Evolutionary conservation across 495 filamentous ascomycete species (phyloP).

Genomic region (Penicillium soppii): DNA sequence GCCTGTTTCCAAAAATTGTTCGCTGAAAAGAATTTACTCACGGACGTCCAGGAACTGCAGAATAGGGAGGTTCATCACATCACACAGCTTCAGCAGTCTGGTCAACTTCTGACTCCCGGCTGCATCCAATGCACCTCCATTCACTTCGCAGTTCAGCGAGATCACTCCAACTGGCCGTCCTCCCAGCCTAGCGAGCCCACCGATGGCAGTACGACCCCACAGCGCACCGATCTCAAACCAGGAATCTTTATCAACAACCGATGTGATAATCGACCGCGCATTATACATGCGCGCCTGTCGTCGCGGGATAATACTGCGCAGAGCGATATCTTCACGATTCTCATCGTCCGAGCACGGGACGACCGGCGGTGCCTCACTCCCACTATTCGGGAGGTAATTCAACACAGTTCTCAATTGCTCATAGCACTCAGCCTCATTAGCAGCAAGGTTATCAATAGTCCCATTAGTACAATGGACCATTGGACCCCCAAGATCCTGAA

Average conservation of each 20-base stretch:
- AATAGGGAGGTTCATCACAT: conserved; percentile 63
- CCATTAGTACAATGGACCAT: conserved; percentile 63
- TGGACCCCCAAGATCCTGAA: conserved; percentile 55
- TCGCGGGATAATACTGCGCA: conserved; percentile 58
- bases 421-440: conserved; percentile 58
- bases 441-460: conserved; percentile 63
- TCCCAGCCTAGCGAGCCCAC: conserved; percentile 54
- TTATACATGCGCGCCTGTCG: conserved; percentile 61
- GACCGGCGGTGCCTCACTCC: conserved; percentile 51
- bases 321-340: conserved; percentile 43
- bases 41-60: conserved; percentile 62
- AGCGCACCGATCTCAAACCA: conserved; percentile 64
- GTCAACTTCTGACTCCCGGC: conserved; percentile 59
- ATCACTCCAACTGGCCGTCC: conserved; percentile 58
- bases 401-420: conserved; percentile 58
- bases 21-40: conserved; percentile 21
- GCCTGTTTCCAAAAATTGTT: neutral
- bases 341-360: conserved; percentile 46
- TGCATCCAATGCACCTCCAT: conserved; percentile 60
- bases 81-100: conserved; percentile 57
- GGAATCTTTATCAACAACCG: conserved; percentile 52
- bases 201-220: conserved; percentile 62
- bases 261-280: conserved; percentile 52
- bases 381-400: conserved; percentile 56
- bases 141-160: conserved; percentile 58